Conservation (phyloP, 352 stramenopile genomes). For the Globisporangium nunn region DNA sequence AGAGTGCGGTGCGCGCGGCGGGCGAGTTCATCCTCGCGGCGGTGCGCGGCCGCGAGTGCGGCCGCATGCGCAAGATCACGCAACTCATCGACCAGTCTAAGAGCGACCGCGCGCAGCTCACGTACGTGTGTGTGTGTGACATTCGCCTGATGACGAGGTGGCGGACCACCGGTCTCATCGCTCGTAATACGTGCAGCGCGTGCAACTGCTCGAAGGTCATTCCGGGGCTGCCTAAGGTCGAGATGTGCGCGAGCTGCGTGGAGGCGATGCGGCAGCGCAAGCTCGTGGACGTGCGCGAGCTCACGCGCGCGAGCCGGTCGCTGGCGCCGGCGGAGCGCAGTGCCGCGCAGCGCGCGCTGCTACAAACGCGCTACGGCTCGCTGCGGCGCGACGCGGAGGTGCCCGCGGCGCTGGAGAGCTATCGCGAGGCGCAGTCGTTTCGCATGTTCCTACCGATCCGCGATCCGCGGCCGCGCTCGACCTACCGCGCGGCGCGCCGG, state of each 20-base stretch:
- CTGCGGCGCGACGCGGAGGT: constrained; percentile 29
- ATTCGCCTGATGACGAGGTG: no score
- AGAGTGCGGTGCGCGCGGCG: constrained; percentile 17
- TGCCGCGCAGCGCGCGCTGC: constrained; percentile 15
- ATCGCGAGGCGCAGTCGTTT: constrained; percentile 43
- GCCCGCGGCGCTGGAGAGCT: constrained; percentile 19
- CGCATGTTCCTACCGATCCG: constrained; percentile 56
- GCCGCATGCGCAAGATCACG: constrained; percentile 44
- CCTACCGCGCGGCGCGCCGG: constrained; percentile 32
- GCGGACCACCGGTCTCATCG: no score
- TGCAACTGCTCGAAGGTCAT: constrained; percentile 55
- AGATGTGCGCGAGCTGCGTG: constrained; percentile 49
- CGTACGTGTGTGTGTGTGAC: constrained; percentile 23
- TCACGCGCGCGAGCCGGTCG: constrained; percentile 1
- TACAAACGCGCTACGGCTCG: constrained; percentile 29
- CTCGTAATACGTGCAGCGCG: constrained; percentile 12
- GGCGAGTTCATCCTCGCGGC: constrained; percentile 36
- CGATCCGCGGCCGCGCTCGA: constrained; percentile 26
- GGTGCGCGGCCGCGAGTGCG: constrained; percentile 32
- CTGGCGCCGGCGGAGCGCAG: constrained; percentile 12
- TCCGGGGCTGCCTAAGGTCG: constrained; percentile 36
- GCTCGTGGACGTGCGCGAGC: constrained; percentile 26
- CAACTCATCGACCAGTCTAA: constrained; percentile 53
- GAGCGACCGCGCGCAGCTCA: constrained; percentile 33
- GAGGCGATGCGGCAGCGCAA: constrained; percentile 47